A percentile compares a stretch with the other conserved stretches of the same genome.
Evolutionary conservation across 768 basidiomycete species (phyloP).

Genomic region (Boletus insuetus): DNA sequence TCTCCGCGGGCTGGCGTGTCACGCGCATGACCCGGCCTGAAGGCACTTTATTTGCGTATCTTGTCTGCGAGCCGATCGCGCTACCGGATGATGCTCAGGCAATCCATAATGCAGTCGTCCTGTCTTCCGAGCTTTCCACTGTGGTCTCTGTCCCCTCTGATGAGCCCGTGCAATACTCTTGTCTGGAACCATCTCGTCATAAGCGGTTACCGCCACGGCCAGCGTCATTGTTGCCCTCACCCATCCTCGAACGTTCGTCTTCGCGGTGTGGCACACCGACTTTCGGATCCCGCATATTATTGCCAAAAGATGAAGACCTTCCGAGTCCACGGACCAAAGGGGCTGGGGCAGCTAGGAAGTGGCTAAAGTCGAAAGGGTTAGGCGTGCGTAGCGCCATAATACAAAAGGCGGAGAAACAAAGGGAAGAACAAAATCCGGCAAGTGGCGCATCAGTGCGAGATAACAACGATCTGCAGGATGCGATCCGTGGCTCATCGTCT

Average conservation of each 20-base stretch:
- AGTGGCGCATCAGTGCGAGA: not conserved
- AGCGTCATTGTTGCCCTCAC: constrained; percentile 14
- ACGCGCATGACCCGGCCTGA: constrained; percentile 53
- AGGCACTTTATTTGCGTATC: constrained; percentile 68
- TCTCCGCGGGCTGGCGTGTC: constrained; percentile 62
- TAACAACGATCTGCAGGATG: constrained; percentile 5
- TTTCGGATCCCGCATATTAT: constrained; percentile 49
- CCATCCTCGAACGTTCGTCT: constrained; percentile 42
- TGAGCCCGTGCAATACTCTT: not conserved
- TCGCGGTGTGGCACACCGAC: constrained; percentile 62
- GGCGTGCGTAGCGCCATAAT: constrained; percentile 24
- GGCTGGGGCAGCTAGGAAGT: constrained; percentile 18
- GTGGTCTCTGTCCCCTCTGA: constrained; percentile 10
- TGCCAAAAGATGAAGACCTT: constrained; percentile 29
- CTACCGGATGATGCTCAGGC: constrained; percentile 41
- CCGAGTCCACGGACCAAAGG: constrained; percentile 13
- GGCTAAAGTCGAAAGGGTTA: constrained; percentile 30
- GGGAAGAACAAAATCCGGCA: constrained; percentile 11
- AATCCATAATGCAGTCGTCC: constrained; percentile 19
- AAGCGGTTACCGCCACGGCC: constrained; percentile 7
- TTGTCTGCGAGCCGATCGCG: constrained; percentile 60
- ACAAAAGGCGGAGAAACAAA: constrained; percentile 23
- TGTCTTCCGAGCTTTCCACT: constrained; percentile 18
- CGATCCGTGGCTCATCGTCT: constrained; percentile 8
- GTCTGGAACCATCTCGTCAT: not conserved